Evolutionary conservation across 805 yeast species (phyloP).

Genomic region (Ogataea pini): DNA sequence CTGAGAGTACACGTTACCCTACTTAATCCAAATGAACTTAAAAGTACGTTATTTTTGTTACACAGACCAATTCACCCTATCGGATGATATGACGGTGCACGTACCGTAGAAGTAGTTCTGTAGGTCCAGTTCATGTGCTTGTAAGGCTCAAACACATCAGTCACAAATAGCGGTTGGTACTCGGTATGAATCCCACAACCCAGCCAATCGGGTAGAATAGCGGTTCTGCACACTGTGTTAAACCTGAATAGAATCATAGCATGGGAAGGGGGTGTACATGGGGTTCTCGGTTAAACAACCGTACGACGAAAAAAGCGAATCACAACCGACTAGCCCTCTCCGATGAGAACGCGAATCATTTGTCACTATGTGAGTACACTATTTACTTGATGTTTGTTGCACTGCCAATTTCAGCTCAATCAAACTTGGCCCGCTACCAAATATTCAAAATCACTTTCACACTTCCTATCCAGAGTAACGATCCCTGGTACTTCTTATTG

Average conservation of each 20-base stretch:
- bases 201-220: neutral
- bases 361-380: no score
- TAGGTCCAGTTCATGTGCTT: no score
- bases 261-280: constrained; percentile 1
- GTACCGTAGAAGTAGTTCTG: no score
- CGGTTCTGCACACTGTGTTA: neutral
- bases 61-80: neutral
- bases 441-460: no score
- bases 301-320: neutral
- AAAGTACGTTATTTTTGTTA: neutral
- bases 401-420: no score
- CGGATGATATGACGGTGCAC: no score
- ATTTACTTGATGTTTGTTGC: no score
- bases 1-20: neutral
- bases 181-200: neutral
- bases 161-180: neutral
- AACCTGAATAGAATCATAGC: neutral
- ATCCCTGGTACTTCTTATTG: neutral
- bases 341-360: no score
- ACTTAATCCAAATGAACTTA: neutral
- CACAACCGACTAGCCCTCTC: neutral
- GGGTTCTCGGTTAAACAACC: neutral
- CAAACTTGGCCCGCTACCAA: no score
- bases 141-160: no score
- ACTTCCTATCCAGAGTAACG: no score